These are phyloP conservation scores for Neurospora sp. DNA, from an alignment of 495 filamentous ascomycete genomes.

Conservation along the genomic window DNA sequence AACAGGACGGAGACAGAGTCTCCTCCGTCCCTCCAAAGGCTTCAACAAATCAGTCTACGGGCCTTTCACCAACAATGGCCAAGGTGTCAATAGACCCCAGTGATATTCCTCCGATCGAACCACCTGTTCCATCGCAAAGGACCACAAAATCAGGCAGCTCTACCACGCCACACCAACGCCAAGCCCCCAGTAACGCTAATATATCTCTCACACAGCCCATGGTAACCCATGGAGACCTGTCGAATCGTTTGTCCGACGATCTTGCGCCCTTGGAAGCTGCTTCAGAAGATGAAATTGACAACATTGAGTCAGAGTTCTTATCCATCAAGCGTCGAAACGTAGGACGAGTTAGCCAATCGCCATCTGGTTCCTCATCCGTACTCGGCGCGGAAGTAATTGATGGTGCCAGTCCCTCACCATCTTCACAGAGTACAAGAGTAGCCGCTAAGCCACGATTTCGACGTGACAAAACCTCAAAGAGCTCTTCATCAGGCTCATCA, in stretches of 20 bases:
- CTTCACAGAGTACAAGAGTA: neutral
- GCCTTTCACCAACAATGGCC: conserved; percentile 21
- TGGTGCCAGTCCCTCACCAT: neutral
- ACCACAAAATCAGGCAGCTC: conserved; percentile 3
- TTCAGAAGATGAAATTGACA: neutral
- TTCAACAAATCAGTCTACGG: conserved; percentile 8
- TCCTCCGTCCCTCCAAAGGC: neutral
- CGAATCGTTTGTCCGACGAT: neutral
- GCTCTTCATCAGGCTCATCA: neutral
- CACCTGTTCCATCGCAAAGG: neutral
- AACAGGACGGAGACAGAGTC: neutral
- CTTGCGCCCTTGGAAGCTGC: conserved; percentile 7
- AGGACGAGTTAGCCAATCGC: neutral
- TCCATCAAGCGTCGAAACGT: neutral
- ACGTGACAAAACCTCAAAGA: neutral
- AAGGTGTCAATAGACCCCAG: conserved; percentile 12
- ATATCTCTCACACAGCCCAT: conserved; percentile 2
- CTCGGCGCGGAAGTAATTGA: neutral
- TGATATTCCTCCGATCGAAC: neutral
- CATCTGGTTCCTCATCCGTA: neutral
- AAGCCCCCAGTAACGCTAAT: neutral
- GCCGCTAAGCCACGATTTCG: neutral
- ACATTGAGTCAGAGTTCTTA: neutral
- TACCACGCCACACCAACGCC: conserved; percentile 3
- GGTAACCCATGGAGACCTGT: neutral